These are phyloP conservation scores for Ulvella scutata DNA, from an alignment of 139 green algal genomes.

Conservation along the genomic window DNA sequence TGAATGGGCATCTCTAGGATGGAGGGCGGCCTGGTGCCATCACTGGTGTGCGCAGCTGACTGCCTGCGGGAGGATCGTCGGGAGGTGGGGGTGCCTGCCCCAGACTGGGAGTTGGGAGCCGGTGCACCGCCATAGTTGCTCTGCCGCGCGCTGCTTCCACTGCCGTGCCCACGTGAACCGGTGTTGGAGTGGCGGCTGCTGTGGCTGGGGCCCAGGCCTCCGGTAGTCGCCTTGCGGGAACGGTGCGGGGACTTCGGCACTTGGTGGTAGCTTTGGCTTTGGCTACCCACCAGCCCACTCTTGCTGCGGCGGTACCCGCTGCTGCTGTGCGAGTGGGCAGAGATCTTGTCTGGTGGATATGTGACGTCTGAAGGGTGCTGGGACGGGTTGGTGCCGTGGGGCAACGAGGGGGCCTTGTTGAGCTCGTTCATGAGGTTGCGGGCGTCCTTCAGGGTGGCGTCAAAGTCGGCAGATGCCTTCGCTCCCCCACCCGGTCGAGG, in stretches of 20 bases:
- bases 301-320: neutral
- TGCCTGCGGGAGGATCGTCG: neutral
- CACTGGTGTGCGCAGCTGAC: neutral
- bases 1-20: constrained; percentile 1
- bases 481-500: neutral
- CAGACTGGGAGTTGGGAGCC: neutral
- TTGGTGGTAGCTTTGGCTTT: neutral
- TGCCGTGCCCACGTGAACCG: neutral
- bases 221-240: neutral
- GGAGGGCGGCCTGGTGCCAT: neutral
- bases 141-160: neutral
- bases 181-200: neutral
- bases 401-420: neutral
- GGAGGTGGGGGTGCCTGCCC: neutral
- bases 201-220: no score
- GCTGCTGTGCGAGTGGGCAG: no score
- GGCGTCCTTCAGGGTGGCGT: neutral
- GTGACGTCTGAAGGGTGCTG: neutral
- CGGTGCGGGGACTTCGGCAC: neutral
- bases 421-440: neutral
- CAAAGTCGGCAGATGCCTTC: neutral
- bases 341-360: no score
- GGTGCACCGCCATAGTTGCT: neutral
- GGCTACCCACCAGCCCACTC: no score
- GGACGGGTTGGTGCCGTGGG: no score